Evolutionary conservation across 176 grass and related monocot species (phyloP), one percentile per base, ranked within the genome.

Genomic region (Ampelocalamus luodianensis): DNA sequence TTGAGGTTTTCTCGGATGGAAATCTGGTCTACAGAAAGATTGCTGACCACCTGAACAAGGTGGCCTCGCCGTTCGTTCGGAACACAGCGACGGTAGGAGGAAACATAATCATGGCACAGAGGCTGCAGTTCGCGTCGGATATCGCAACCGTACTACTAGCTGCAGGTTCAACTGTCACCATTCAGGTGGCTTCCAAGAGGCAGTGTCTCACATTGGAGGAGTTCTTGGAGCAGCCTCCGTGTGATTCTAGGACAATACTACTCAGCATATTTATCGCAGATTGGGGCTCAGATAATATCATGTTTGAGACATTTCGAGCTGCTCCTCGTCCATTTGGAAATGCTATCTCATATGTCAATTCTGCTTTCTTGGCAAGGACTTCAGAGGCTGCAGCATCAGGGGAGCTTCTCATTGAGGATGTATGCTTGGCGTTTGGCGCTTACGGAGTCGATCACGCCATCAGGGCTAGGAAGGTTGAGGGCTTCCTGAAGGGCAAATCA

Each of bases 31-130:
- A 90, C 69, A 73, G 0, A 65, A 97, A 93, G 71, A 76, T 97
- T 18, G 90, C 92, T 40, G 79, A 84, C 82, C 95, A 97, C 79
- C 86, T 94, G 23, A 85, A 77, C 70, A 92, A 91, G 64, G 86
- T 97, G 23, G 92, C 92, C 49, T 71, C 95, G 1, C 90, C 88
- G 2, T 97, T 94, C 58, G 72, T 97, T 37, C 74, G 88, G 79
- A 97, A 97, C 84, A 97, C 83, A 8, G 95, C 90, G 51, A 97
- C 90, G 22, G 34, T 97, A 29, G 95, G 95, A 45, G 95, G 95
- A 12, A 97, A 97, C 81, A 67, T 94, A 32, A 68, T 97, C 29
- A 97, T 97, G 95, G 86, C 92, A 16, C 95, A 97, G 62, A 81
- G 95, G 36, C 64, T 84, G 23, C 50, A 24, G 18, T 97, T 97